These are phyloP conservation scores for Aspergillus cristatus DNA, from an alignment of 495 filamentous ascomycete species.

Conservation along the genomic window DNA sequence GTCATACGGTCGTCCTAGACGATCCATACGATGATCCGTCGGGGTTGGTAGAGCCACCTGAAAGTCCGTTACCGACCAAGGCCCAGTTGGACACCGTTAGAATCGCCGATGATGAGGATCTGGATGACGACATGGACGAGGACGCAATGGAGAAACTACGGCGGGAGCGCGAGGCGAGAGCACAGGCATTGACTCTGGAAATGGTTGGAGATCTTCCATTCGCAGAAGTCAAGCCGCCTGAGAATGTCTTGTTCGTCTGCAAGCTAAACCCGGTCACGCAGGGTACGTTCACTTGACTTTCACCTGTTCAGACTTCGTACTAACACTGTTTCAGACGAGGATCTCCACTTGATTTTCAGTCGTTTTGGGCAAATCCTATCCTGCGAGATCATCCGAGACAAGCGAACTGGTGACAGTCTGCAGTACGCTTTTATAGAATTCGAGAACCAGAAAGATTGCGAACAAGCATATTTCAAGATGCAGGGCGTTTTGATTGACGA, in stretches of 20 bases:
- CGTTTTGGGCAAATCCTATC: conserved; percentile 93
- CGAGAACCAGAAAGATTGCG: conserved; percentile 81
- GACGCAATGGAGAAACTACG: conserved; percentile 69
- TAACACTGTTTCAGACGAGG: conserved; percentile 57
- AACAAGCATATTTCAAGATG: conserved; percentile 98
- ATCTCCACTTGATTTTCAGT: conserved; percentile 90
- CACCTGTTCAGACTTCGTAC: neutral
- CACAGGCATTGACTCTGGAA: conserved; percentile 89
- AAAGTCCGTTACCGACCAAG: conserved; percentile 72
- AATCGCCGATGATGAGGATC: conserved; percentile 79
- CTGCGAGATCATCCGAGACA: conserved; percentile 94
- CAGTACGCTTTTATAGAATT: conserved; percentile 99
- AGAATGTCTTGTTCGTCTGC: conserved; percentile 97
- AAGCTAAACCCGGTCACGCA: conserved; percentile 94
- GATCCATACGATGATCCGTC: conserved; percentile 78
- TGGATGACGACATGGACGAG: conserved; percentile 68
- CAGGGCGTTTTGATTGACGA: conserved; percentile 93
- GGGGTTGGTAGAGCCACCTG: conserved; percentile 63
- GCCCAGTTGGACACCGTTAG: conserved; percentile 85
- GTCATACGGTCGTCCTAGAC: conserved; percentile 81
- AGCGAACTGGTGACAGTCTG: conserved; percentile 85
- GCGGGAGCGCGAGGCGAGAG: conserved; percentile 83
- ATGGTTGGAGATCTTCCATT: conserved; percentile 98
- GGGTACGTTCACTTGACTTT: conserved; percentile 31
- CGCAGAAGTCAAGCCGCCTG: conserved; percentile 94